Percentiles rank a stretch among this genome's conserved stretches.
Conservation (phyloP, 2,329 filamentous ascomycete species). For the Emergomyces orientalis region DNA sequence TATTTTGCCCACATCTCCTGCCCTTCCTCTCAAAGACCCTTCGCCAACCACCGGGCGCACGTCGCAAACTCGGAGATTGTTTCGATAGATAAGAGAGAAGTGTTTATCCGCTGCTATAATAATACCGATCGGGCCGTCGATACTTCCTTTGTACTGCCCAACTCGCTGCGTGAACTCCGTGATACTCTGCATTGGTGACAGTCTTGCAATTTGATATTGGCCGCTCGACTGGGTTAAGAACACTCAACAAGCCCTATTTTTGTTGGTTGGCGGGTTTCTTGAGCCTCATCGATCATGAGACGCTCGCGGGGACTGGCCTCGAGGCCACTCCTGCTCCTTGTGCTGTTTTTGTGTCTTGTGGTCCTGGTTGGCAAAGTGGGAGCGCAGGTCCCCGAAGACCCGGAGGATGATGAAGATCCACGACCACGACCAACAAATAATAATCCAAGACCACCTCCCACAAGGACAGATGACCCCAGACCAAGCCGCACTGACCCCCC, state of each 20-base stretch:
- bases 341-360: slow-evolving; percentile 15
- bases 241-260: not conserved
- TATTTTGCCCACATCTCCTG: not conserved
- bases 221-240: not conserved
- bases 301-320: slow-evolving; percentile 6
- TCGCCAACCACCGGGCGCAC: not conserved
- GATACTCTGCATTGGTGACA: not conserved
- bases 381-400: slow-evolving; percentile 16
- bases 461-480: not conserved
- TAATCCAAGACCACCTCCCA: not conserved
- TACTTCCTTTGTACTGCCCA: not conserved
- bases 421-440: not conserved
- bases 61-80: not conserved
- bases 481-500: slow-evolving; percentile 21
- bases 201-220: not conserved
- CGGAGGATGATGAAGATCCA: slow-evolving; percentile 14
- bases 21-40: not conserved
- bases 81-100: not conserved
- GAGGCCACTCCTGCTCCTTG: slow-evolving; percentile 14
- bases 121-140: not conserved
- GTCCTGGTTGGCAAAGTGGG: slow-evolving; percentile 16
- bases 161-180: not conserved
- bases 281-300: slow-evolving; percentile 6
- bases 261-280: not conserved
- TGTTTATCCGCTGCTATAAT: not conserved